Base-by-base conservation (phyloP, 2,329 filamentous ascomycete genomes). In the Trichoderma hamatum region DNA sequence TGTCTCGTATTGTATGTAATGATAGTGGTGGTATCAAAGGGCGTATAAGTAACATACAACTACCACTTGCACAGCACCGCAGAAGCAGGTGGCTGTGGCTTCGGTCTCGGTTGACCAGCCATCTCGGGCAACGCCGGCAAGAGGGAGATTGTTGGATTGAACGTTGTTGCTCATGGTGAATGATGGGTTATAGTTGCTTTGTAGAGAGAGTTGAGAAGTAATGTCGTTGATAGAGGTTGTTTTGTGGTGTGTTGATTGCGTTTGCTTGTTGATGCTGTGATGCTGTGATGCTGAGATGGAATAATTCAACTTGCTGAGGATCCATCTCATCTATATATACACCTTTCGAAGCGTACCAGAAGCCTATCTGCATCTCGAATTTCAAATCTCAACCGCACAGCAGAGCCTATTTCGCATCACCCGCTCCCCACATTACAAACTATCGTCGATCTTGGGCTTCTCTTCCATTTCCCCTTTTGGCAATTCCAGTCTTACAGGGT, bases 31-130 rank as follows among this genome's bases (percentile, higher is more conserved):
- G 9, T n/a, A 21, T 32, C 21, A 14, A 26, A 34, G 43, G 13
- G 34, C n/a, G n/a, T n/a, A n/a, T 6, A 60, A 11, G 46, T 16
- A 49, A 59, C 64, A 3, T 59, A 67, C 64, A 55, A 67, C 36
- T 46, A 28, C 52, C 21, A 67, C 13, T 28, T 67, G 64, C 54
- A 67, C 64, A 67, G 64, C 54, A 16, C 64, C 64, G 30, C 64
- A 67, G 39, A 67, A 28, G 28, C 64, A 67, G 21, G 64, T 67
- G 3, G 64, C 64, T 49, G 64, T 58, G 16, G 54, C 64, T 34
- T 67, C 64, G 14, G 64, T 67, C 21, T 67, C 64, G 30, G 64
- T 59, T 11, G 64, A 59, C 52, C 52, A 67, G 64, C 64, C 64
- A 30, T 67, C 64, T 46, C 64, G 64, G 49, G 64, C 64, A 13